A percentile compares a stretch with the other conserved stretches of the same genome.
Conservation (phyloP, 495 filamentous ascomycete genomes). For the Penicillium arizonense region DNA sequence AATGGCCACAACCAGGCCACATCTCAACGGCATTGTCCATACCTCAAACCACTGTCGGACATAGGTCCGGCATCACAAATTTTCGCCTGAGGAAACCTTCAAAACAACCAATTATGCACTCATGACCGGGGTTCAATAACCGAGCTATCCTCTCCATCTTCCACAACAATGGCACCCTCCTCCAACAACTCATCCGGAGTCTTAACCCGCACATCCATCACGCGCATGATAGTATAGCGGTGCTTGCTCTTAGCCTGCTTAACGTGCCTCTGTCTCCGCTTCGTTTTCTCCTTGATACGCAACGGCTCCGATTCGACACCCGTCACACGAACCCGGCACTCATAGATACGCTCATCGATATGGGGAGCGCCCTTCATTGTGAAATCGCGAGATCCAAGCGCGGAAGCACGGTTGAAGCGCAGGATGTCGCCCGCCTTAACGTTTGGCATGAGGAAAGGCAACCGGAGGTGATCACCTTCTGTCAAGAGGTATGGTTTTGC, state of each 20-base stretch:
- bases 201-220: slow-evolving; percentile 76
- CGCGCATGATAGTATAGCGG: slow-evolving; percentile 77
- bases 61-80: neutral
- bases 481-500: slow-evolving; percentile 88
- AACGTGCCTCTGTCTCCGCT: slow-evolving; percentile 74
- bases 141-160: slow-evolving; percentile 23
- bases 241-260: slow-evolving; percentile 82
- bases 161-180: slow-evolving; percentile 42
- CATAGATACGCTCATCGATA: slow-evolving; percentile 77
- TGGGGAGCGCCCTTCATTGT: slow-evolving; percentile 77
- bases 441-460: slow-evolving; percentile 90
- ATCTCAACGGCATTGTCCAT: neutral
- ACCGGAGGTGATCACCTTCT: slow-evolving; percentile 76
- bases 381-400: slow-evolving; percentile 83
- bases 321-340: slow-evolving; percentile 81
- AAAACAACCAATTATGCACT: slow-evolving; percentile 8
- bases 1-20: neutral
- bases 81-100: slow-evolving; percentile 5
- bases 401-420: slow-evolving; percentile 77
- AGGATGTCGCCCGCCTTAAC: slow-evolving; percentile 80
- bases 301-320: slow-evolving; percentile 87
- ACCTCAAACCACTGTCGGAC: neutral
- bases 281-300: slow-evolving; percentile 88
- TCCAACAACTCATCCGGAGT: slow-evolving; percentile 54
- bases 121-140: slow-evolving; percentile 27